These are phyloP conservation scores for Cytospora mali DNA, from an alignment of 2,329 filamentous ascomycete species.

Conservation along the genomic window DNA sequence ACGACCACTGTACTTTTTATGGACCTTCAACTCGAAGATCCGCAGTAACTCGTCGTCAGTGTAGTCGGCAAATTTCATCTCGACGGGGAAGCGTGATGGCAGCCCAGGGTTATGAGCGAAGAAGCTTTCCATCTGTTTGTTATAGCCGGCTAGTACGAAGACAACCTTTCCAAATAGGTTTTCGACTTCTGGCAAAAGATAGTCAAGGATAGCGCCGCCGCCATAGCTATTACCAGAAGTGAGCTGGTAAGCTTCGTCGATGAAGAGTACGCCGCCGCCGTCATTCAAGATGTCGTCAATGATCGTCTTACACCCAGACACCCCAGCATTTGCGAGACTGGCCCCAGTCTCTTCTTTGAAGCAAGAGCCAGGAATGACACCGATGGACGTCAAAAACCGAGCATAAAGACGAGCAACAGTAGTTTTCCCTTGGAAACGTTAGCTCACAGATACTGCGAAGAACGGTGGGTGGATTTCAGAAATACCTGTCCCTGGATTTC, in stretches of 20 bases:
- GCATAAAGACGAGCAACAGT: constrained; percentile 74
- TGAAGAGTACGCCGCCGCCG: constrained; percentile 72
- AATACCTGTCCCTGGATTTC: constrained; percentile 75
- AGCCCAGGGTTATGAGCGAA: constrained; percentile 75
- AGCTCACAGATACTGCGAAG: constrained; percentile 1
- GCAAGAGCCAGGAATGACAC: constrained; percentile 59
- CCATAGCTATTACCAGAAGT: constrained; percentile 58
- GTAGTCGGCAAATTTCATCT: constrained; percentile 71
- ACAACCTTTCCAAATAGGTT: constrained; percentile 70
- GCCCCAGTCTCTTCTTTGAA: constrained; percentile 73
- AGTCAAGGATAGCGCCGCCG: constrained; percentile 68
- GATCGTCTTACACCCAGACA: constrained; percentile 58
- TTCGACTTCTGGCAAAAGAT: constrained; percentile 71
- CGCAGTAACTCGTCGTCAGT: constrained; percentile 62
- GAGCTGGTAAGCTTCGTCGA: constrained; percentile 80
- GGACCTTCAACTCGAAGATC: constrained; percentile 61
- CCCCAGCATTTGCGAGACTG: constrained; percentile 63
- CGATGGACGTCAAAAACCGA: constrained; percentile 63
- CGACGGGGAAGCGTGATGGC: constrained; percentile 67
- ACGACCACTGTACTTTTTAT: constrained; percentile 51
- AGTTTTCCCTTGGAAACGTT: constrained; percentile 60
- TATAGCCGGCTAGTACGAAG: constrained; percentile 74
- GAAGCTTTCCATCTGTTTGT: constrained; percentile 74
- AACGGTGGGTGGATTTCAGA: background rate
- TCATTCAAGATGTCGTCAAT: constrained; percentile 58